These are phyloP conservation scores for Colletotrichum sp. DNA, from an alignment of 2,329 filamentous ascomycete species.

Conservation along the genomic window DNA sequence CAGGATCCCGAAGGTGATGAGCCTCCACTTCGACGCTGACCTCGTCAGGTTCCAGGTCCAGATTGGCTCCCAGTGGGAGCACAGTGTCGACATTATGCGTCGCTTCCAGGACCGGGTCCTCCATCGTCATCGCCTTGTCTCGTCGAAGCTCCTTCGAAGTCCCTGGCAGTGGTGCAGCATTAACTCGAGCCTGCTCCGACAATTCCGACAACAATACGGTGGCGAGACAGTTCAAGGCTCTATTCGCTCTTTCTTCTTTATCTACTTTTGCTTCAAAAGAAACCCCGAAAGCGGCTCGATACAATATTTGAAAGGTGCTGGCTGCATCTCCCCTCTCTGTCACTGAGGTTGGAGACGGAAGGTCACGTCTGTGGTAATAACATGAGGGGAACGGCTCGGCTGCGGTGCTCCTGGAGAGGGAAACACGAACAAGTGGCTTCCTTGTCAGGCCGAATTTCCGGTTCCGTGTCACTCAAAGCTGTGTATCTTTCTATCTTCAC, in stretches of 20 bases:
- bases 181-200: background rate
- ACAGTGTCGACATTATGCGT: background rate
- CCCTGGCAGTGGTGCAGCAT: background rate
- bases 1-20: background rate
- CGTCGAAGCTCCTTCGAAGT: background rate
- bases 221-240: background rate
- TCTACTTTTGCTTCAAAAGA: background rate
- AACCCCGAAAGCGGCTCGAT: background rate
- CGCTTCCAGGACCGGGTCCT: background rate
- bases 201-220: background rate
- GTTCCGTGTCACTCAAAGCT: background rate
- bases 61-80: background rate
- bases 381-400: background rate
- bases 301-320: background rate
- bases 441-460: background rate
- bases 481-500: background rate
- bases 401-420: background rate
- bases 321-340: background rate
- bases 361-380: background rate
- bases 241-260: background rate
- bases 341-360: background rate
- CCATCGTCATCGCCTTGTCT: slow-evolving; percentile 5
- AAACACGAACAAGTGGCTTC: background rate
- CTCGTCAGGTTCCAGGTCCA: slow-evolving; percentile 20
- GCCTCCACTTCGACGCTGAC: background rate